Percentiles rank a stretch among this genome's conserved stretches.
These are phyloP conservation scores for Suhomyces emberorum DNA, from an alignment of 805 yeast genomes.

Conservation along the genomic window DNA sequence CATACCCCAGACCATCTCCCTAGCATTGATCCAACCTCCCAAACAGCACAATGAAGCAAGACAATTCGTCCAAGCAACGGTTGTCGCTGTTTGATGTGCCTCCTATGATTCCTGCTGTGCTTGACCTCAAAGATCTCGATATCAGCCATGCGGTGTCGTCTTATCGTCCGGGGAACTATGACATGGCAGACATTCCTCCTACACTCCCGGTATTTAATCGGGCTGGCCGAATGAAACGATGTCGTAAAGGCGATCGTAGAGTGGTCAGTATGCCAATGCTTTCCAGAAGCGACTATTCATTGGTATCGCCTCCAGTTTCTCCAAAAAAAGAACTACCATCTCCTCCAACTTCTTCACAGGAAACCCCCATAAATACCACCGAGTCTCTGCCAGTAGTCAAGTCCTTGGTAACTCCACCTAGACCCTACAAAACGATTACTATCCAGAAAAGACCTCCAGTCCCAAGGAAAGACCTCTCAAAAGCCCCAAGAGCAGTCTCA, in stretches of 20 bases:
- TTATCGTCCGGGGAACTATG: conserved; percentile 24
- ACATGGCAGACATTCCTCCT: conserved; percentile 28
- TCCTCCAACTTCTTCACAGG: too few species aligned
- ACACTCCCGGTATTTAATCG: conserved; percentile 21
- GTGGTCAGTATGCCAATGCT: conserved; percentile 22
- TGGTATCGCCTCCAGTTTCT: background rate
- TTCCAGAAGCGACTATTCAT: conserved; percentile 1
- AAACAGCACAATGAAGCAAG: conserved; percentile 11
- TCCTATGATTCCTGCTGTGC: conserved; percentile 16
- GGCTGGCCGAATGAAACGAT: conserved; percentile 19
- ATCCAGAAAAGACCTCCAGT: conserved; percentile 4
- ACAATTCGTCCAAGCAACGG: conserved; percentile 16
- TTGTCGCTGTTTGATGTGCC: conserved; percentile 25
- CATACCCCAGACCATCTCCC: too few species aligned
- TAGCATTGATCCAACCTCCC: too few species aligned
- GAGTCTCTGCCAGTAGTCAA: too few species aligned
- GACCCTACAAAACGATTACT: too few species aligned
- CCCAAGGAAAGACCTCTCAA: conserved; percentile 1
- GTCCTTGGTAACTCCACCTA: conserved; percentile 9
- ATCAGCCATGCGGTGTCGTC: conserved; percentile 25
- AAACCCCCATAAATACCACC: too few species aligned
- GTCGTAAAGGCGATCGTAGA: conserved; percentile 9
- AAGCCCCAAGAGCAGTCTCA: conserved; percentile 9
- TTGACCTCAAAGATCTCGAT: conserved; percentile 18
- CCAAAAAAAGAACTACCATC: background rate